Evolutionary conservation across 2,329 filamentous ascomycete genomes (phyloP).

Genomic region (Balansia obtecta): DNA sequence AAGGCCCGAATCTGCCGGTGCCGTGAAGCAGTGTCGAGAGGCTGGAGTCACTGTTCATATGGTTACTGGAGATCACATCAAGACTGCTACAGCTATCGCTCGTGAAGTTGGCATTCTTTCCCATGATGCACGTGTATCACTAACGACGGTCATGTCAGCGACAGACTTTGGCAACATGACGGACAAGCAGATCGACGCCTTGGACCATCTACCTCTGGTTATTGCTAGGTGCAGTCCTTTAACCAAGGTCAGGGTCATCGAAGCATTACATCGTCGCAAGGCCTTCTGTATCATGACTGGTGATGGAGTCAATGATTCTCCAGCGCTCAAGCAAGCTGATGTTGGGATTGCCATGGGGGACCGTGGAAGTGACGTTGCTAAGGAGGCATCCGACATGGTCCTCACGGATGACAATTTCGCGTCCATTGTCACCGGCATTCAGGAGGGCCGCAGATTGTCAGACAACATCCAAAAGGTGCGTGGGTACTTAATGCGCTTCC

Average conservation of each 20-base stretch:
- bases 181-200: slow-evolving; percentile 48
- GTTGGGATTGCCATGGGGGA: slow-evolving; percentile 67
- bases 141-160: slow-evolving; percentile 46
- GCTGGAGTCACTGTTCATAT: slow-evolving; percentile 57
- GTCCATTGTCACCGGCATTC: slow-evolving; percentile 60
- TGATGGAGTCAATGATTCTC: slow-evolving; percentile 64
- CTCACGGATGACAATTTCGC: slow-evolving; percentile 83
- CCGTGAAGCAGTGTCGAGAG: slow-evolving; percentile 44
- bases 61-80: slow-evolving; percentile 58
- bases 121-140: slow-evolving; percentile 20
- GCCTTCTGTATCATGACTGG: slow-evolving; percentile 65
- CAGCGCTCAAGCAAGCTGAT: slow-evolving; percentile 59
- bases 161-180: slow-evolving; percentile 49
- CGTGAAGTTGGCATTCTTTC: slow-evolving; percentile 50
- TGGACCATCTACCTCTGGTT: slow-evolving; percentile 51
- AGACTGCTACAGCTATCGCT: slow-evolving; percentile 54
- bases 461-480: slow-evolving; percentile 63
- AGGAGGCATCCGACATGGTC: slow-evolving; percentile 78
- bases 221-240: slow-evolving; percentile 57
- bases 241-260: slow-evolving; percentile 65
- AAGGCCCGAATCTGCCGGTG: slow-evolving; percentile 50
- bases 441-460: slow-evolving; percentile 56
- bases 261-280: slow-evolving; percentile 56
- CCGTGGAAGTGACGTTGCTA: slow-evolving; percentile 60
- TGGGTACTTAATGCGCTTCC: not conserved